These are phyloP conservation scores for Globisporangium recalcitrans DNA, from an alignment of 352 stramenopile genomes.

Conservation along the genomic window DNA sequence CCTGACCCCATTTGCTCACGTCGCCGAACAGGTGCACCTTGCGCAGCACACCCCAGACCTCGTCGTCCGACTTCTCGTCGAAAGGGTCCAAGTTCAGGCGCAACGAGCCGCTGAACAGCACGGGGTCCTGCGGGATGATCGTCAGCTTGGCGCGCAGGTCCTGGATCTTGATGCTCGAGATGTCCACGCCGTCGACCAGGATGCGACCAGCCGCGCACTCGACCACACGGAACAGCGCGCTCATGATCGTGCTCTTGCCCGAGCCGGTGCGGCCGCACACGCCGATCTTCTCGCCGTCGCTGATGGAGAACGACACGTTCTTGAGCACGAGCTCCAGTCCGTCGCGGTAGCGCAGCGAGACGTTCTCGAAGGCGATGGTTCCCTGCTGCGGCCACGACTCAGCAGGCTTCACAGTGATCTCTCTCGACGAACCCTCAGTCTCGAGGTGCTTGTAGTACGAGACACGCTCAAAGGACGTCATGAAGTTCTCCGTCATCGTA, in stretches of 20 bases:
- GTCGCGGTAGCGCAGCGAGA: slow-evolving; percentile 29
- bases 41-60: slow-evolving; percentile 26
- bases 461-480: slow-evolving; percentile 85
- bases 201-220: slow-evolving; percentile 42
- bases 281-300: slow-evolving; percentile 23
- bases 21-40: slow-evolving; percentile 24
- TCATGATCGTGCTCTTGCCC: slow-evolving; percentile 34
- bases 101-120: slow-evolving; percentile 87
- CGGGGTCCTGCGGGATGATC: slow-evolving; percentile 85
- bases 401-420: slow-evolving; percentile 79
- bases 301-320: slow-evolving; percentile 20
- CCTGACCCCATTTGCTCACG: slow-evolving; percentile 14
- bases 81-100: slow-evolving; percentile 90
- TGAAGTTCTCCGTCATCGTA: slow-evolving; percentile 88
- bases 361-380: slow-evolving; percentile 41
- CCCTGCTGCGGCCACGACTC: slow-evolving; percentile 37
- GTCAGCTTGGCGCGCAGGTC: slow-evolving; percentile 28
- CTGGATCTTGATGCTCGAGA: slow-evolving; percentile 28
- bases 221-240: slow-evolving; percentile 34
- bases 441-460: slow-evolving; percentile 25
- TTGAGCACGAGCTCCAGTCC: slow-evolving; percentile 29
- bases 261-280: slow-evolving; percentile 34
- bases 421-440: slow-evolving; percentile 44
- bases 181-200: slow-evolving; percentile 85
- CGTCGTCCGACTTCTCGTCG: slow-evolving; percentile 46